Conservation (phyloP, 768 basidiomycete genomes). For the Inosperma sp. region DNA sequence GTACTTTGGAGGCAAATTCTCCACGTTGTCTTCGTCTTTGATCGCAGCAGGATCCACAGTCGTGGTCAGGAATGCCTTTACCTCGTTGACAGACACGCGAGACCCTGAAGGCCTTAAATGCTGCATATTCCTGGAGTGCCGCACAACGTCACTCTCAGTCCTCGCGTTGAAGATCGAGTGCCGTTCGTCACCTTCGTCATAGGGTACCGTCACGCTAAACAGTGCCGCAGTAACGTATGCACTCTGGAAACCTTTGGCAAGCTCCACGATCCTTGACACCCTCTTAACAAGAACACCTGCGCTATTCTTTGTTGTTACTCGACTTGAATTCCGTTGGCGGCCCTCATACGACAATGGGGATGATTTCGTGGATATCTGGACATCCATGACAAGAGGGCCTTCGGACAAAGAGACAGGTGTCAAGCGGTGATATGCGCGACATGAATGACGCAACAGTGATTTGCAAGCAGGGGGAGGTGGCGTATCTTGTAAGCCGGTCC, state of each 20-base stretch:
- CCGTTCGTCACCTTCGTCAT: conserved; percentile 24
- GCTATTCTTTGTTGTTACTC: conserved; percentile 20
- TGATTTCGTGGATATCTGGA: conserved; percentile 8
- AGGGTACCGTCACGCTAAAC: conserved; percentile 35
- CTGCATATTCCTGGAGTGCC: neutral
- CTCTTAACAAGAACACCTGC: conserved; percentile 22
- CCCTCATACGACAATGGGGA: conserved; percentile 19
- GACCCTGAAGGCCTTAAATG: conserved; percentile 36
- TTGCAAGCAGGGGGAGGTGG: conserved; percentile 5
- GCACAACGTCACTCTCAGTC: neutral
- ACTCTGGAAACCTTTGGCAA: conserved; percentile 53
- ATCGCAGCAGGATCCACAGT: conserved; percentile 11
- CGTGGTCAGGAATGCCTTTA: conserved; percentile 35
- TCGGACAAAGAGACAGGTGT: conserved; percentile 35
- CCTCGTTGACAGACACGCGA: conserved; percentile 41
- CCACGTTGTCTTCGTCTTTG: neutral
- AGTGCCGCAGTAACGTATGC: conserved; percentile 54
- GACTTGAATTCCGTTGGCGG: conserved; percentile 17
- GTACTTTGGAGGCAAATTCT: conserved; percentile 31
- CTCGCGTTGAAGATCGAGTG: conserved; percentile 5
- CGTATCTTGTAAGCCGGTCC: conserved; percentile 5
- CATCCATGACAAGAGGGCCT: conserved; percentile 27
- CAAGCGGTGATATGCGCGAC: conserved; percentile 33
- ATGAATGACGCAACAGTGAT: conserved; percentile 29
- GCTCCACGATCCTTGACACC: conserved; percentile 40